Evolutionary conservation across 2,329 filamentous ascomycete species (phyloP), one percentile per base, ranked within the genome.

Genomic region (Diaporthe destruens): DNA sequence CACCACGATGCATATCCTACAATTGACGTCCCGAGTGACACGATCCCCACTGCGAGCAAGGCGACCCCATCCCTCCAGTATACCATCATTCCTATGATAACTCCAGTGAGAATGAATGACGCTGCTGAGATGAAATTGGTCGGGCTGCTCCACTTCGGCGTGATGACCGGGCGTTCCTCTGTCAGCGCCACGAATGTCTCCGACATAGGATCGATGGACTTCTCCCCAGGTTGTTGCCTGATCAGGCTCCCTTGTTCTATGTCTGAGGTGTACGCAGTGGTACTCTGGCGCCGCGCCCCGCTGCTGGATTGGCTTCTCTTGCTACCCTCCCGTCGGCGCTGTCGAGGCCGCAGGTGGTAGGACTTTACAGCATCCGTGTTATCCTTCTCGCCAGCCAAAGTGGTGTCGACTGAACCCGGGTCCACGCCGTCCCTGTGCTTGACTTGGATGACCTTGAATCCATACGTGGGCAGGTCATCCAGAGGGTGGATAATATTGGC

Each of bases 1-100:
- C 90, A 92, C 78, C 84, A 86, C 4, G 87, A 88, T 18, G 89
- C 89, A 72, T 87, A 85, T 44, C 89, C 88, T 4, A 88, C 85
- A 2, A 90, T 80, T 20, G 84, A 87, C 25, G 87, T 87, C 2
- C 87, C 85, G 12, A 87, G 71, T 23, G 55, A 39, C 55, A 57
- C 34, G 55, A 57, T 39, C 20, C 34, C 55, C 12, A 57, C 34
- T 6, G 55, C 55, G 34, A 57, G 55, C n/a, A 57, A 32, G 16
- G 87, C 86, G 68, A 91, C 85, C 6, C 86, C 87, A 75, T 89
- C 87, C 25, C 83, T 71, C 73, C 85, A 82, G 18, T 81, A 42
- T 3, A 80, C 76, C 0, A 86, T 86, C 61, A 80, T 81, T 0
- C 80, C 78, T 36, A 90, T 80, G 34, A 89, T 84, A 18, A 80